Base-by-base conservation (phyloP, 352 stramenopile genomes). In the Phytophthora gonapodyides region DNA sequence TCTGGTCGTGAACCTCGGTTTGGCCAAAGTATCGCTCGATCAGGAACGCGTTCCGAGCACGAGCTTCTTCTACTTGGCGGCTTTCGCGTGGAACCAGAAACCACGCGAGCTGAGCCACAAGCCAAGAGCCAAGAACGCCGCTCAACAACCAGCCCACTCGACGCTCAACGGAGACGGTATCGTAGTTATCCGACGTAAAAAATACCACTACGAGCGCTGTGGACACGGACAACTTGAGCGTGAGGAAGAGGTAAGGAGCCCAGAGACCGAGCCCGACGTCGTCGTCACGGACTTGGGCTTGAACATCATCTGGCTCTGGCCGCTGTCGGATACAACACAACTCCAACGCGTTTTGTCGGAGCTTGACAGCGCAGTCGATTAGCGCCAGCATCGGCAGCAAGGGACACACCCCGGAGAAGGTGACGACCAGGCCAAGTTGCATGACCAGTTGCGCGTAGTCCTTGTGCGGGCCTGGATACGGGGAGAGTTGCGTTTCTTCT, bases 1-100 rank as follows among this genome's bases (percentile, higher is more conserved):
- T 57, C 17, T 60, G 49, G 2, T 47, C 48, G 6, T 19, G 6
- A 10, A 57, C 50, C 19, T 70, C 46, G 15, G 46, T 48, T 4
- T 64, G 61, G 15, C 71, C 71, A 41, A 88, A 75, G 60, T 85
- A 88, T 13, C 76, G 76, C 42, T 84, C 73, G 0, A 78, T 44
- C 0, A 86, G 35, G 34, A 83, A 88, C 1, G 48, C 40, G 31
- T 82, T 80, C 1, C 79, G 75, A 10, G 61, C 67, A 8, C 61
- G 53, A 7, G 63, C 58, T 40, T 73, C 71, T 19, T 69, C 40
- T 4, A 50, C 58, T 5, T 48, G 31, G 0, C 54, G 54, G 16
- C 61, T 83, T 43, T 69, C 60, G 2, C 43, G 47, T 1, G 76
- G 69, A 19, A 88, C 24, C 21, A 72, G 36, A 17, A 82, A 47